Percentiles rank a stretch among this genome's conserved stretches.
Evolutionary conservation across 805 yeast genomes (phyloP).

Genomic region (Wickerhamiella vanderwaltii): DNA sequence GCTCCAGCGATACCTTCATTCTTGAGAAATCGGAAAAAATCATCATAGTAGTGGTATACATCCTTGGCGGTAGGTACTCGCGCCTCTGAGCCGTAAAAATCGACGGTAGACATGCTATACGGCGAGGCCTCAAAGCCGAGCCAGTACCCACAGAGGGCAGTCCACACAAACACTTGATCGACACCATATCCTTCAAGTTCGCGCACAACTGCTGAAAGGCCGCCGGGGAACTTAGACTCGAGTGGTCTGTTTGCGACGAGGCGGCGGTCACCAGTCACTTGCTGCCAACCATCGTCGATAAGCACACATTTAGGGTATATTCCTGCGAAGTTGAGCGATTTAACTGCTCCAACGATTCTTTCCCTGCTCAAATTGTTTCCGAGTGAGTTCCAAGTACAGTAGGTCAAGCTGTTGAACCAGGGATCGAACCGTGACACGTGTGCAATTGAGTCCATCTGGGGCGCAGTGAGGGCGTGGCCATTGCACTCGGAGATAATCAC

Average conservation of each 20-base stretch:
- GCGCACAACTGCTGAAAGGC: slow-evolving; percentile 22
- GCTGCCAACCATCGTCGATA: slow-evolving; percentile 28
- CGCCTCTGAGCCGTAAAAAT: neutral
- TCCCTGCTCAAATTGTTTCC: slow-evolving; percentile 21
- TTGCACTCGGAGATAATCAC: too few species aligned
- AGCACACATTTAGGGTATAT: slow-evolving; percentile 20
- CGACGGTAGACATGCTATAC: neutral
- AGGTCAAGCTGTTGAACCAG: too few species aligned
- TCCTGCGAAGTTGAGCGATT: slow-evolving; percentile 19
- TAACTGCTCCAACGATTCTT: slow-evolving; percentile 18
- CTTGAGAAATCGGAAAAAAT: slow-evolving; percentile 21
- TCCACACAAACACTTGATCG: slow-evolving; percentile 26
- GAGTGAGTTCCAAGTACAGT: slow-evolving; percentile 27
- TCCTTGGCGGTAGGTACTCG: slow-evolving; percentile 11
- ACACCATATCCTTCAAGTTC: slow-evolving; percentile 19
- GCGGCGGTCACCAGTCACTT: slow-evolving; percentile 17
- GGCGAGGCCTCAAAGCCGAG: slow-evolving; percentile 20
- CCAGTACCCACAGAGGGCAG: slow-evolving; percentile 26
- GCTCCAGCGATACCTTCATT: slow-evolving; percentile 22
- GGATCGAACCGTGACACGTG: too few species aligned
- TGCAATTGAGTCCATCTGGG: too few species aligned
- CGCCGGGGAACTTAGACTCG: slow-evolving; percentile 21
- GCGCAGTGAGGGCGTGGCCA: too few species aligned
- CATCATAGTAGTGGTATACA: slow-evolving; percentile 20
- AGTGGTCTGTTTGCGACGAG: slow-evolving; percentile 22